Percentiles rank a stretch among this genome's conserved stretches.
Conservation (phyloP, 2,329 filamentous ascomycete genomes). For the Emergomyces orientalis region DNA sequence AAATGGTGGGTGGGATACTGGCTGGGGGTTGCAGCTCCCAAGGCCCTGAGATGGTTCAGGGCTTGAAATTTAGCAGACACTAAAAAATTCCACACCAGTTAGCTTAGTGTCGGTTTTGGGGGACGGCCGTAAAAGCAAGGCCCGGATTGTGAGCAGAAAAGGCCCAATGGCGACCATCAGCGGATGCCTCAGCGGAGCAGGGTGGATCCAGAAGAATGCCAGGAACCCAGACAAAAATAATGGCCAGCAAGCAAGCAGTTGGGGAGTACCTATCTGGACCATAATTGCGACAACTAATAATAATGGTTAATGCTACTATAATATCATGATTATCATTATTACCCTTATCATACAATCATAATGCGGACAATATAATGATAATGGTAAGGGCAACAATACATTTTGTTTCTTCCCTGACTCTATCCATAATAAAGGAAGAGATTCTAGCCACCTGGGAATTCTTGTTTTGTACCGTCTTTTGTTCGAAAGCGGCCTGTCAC, state of each 20-base stretch:
- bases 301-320: not conserved
- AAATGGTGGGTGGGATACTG: conserved; percentile 2
- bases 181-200: not conserved
- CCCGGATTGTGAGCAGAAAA: conserved; percentile 1
- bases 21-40: conserved; percentile 7
- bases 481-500: not conserved
- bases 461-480: not conserved
- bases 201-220: not conserved
- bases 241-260: not conserved
- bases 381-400: not conserved
- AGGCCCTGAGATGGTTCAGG: conserved; percentile 7
- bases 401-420: not conserved
- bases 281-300: not conserved
- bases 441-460: not conserved
- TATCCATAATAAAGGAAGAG: not conserved
- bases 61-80: not conserved
- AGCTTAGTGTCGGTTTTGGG: not conserved
- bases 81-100: not conserved
- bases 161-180: not conserved
- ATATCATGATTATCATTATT: not conserved
- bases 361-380: not conserved
- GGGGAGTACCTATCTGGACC: not conserved
- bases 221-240: conserved; percentile 4
- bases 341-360: not conserved
- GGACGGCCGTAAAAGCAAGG: not conserved